A percentile compares a stretch with the other conserved stretches of the same genome.
Evolutionary conservation across 345 rosid genomes (phyloP).

Genomic region (Atalantia buxifolia): DNA sequence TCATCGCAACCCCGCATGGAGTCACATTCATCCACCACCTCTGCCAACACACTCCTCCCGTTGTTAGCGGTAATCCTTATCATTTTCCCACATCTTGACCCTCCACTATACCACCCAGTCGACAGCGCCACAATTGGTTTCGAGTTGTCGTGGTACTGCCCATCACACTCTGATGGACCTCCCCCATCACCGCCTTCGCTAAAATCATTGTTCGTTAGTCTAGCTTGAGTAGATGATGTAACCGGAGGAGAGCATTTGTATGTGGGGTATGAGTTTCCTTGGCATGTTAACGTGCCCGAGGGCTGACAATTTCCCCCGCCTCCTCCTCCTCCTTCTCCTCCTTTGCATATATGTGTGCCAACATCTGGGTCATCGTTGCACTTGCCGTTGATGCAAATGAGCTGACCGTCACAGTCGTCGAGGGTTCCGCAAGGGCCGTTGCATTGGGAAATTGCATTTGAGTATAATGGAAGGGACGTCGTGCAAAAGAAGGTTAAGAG

Average conservation of each 20-base stretch:
- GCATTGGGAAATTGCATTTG: slow-evolving; percentile 33
- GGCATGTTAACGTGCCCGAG: slow-evolving; percentile 15
- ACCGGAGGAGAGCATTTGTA: slow-evolving; percentile 35
- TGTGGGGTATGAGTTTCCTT: neutral
- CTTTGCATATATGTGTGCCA: slow-evolving; percentile 27
- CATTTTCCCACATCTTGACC: slow-evolving; percentile 20
- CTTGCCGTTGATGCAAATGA: slow-evolving; percentile 33
- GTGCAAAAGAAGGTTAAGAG: neutral
- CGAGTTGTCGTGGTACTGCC: neutral
- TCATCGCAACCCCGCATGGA: slow-evolving; percentile 21
- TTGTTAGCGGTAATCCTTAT: slow-evolving; percentile 24
- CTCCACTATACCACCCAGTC: slow-evolving; percentile 32
- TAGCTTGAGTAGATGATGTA: slow-evolving; percentile 22
- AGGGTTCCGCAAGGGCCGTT: slow-evolving; percentile 29
- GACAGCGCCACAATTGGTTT: slow-evolving; percentile 37
- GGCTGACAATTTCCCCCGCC: slow-evolving; percentile 17
- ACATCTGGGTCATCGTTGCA: slow-evolving; percentile 36
- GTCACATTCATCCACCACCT: slow-evolving; percentile 47
- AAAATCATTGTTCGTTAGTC: slow-evolving; percentile 30
- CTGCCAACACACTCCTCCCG: slow-evolving; percentile 19
- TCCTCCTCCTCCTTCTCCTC: neutral
- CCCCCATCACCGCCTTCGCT: slow-evolving; percentile 37
- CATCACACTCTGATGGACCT: slow-evolving; percentile 25
- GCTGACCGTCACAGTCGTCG: slow-evolving; percentile 35
- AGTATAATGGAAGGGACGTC: neutral